A percentile compares a stretch with the other conserved stretches of the same genome.
These are phyloP conservation scores for Leccinum cinnamomeum DNA, from an alignment of 1,284 basidiomycete species.

Conservation along the genomic window DNA sequence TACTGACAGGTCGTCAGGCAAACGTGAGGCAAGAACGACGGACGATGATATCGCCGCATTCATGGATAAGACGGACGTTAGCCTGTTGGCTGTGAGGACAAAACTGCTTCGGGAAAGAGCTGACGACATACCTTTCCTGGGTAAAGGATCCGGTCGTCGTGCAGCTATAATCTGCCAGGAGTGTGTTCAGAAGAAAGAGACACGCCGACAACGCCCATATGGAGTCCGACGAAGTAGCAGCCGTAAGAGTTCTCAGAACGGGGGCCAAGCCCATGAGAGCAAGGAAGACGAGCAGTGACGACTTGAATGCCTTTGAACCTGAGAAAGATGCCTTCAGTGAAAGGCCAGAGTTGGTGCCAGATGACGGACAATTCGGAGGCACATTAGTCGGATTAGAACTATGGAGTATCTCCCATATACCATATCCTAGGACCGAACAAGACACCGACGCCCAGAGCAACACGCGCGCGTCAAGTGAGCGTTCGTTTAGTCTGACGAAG, in stretches of 20 bases:
- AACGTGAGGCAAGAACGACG: conserved; percentile 90
- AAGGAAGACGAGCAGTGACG: conserved; percentile 83
- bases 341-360: neutral
- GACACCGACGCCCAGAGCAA: conserved; percentile 67
- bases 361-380: conserved; percentile 26
- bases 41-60: conserved; percentile 94
- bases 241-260: conserved; percentile 88
- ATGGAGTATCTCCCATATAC: conserved; percentile 61
- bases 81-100: conserved; percentile 45
- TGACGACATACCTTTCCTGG: conserved; percentile 39
- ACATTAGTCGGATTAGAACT: conserved; percentile 27
- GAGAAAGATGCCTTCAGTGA: conserved; percentile 13
- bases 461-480: conserved; percentile 63
- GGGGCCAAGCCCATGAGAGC: conserved; percentile 89
- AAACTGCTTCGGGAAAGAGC: conserved; percentile 17
- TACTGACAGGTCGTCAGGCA: conserved; percentile 81
- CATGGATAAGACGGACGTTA: conserved; percentile 89
- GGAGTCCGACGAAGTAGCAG: conserved; percentile 93
- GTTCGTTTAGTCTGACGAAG: conserved; percentile 72
- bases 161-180: conserved; percentile 66
- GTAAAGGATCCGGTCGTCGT: conserved; percentile 32
- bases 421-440: conserved; percentile 61
- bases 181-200: conserved; percentile 62
- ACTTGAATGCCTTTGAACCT: conserved; percentile 71
- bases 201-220: conserved; percentile 89